These are phyloP conservation scores for Bryopsis sp. DNA, from an alignment of 139 green algal genomes.

Conservation along the genomic window DNA sequence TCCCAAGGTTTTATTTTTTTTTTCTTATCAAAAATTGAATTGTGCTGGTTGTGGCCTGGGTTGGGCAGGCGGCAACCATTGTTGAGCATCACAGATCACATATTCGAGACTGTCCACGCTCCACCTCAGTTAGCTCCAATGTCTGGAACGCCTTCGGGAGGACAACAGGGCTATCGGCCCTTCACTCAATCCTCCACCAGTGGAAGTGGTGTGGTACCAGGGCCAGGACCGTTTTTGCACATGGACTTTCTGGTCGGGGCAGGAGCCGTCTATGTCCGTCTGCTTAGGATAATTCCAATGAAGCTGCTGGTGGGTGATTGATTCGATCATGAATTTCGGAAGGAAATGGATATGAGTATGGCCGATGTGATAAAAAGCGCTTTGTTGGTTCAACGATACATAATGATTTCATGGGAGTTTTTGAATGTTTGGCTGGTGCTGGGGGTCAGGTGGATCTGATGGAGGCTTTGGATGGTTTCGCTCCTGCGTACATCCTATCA, in stretches of 20 bases:
- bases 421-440: neutral
- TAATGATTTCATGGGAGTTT: conserved; percentile 3
- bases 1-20: no score
- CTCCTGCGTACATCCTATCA: conserved; percentile 1
- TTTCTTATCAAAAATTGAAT: no score
- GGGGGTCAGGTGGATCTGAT: conserved; percentile 1
- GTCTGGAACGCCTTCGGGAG: neutral
- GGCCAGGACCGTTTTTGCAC: conserved; percentile 8
- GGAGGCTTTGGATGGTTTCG: conserved; percentile 10
- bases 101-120: conserved; percentile 1
- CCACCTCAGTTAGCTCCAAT: neutral
- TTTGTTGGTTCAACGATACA: no score
- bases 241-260: conserved; percentile 10
- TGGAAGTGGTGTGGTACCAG: neutral
- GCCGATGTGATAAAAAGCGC: no score
- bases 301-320: conserved; percentile 9
- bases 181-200: no score
- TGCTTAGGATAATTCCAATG: neutral
- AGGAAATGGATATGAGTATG: no score
- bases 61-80: conserved; percentile 7
- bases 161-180: no score
- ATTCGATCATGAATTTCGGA: no score
- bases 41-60: no score
- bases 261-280: neutral
- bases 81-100: neutral